Percentiles rank a stretch among this genome's conserved stretches.
These are phyloP conservation scores for Salmacisia buchloeana DNA, from an alignment of 1,284 basidiomycete genomes.

Conservation along the genomic window DNA sequence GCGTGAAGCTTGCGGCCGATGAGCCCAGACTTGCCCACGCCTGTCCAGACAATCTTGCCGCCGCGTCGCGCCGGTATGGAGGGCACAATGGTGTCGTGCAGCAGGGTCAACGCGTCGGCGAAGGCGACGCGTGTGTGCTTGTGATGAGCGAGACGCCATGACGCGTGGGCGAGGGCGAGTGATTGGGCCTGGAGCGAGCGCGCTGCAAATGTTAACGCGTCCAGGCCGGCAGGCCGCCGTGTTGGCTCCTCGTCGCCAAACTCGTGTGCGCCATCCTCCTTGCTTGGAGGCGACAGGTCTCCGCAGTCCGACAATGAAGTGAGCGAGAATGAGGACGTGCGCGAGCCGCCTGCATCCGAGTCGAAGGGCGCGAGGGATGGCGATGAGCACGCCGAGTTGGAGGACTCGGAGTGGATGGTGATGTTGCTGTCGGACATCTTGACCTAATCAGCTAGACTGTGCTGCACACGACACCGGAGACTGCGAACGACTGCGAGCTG, in stretches of 20 bases:
- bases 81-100: slow-evolving; percentile 22
- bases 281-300: background rate
- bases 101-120: slow-evolving; percentile 27
- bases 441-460: background rate
- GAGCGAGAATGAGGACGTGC: background rate
- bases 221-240: slow-evolving; percentile 19
- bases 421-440: background rate
- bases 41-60: slow-evolving; percentile 51
- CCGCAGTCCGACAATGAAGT: background rate
- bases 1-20: slow-evolving; percentile 43
- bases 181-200: slow-evolving; percentile 27
- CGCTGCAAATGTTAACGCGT: slow-evolving; percentile 21
- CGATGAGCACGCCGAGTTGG: background rate
- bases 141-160: slow-evolving; percentile 22
- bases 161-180: slow-evolving; percentile 25
- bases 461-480: slow-evolving; percentile 9
- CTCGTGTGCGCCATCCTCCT: background rate
- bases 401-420: background rate
- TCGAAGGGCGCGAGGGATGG: slow-evolving; percentile 3
- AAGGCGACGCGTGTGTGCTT: slow-evolving; percentile 24
- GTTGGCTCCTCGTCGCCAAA: background rate
- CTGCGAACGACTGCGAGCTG: slow-evolving; percentile 19
- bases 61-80: slow-evolving; percentile 21
- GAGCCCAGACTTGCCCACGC: slow-evolving; percentile 50
- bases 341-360: background rate